Conservation (phyloP, 176 grass and related monocot species). For the Musa beccarii region DNA sequence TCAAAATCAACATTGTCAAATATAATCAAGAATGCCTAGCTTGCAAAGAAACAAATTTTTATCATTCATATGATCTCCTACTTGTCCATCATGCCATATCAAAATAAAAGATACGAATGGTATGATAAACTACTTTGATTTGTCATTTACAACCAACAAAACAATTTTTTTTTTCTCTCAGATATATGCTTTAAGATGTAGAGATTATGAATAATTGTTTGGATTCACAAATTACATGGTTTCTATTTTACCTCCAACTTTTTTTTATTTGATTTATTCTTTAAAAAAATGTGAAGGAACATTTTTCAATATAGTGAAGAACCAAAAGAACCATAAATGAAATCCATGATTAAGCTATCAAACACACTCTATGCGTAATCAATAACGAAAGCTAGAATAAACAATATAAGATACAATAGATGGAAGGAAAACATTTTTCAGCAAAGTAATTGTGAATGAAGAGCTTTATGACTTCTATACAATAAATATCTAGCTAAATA, state of each 20-base stretch:
- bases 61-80: no score
- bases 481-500: neutral
- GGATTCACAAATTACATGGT: neutral
- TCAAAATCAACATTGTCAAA: neutral
- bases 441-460: neutral
- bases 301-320: no score
- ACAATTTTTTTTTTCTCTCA: neutral
- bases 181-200: neutral
- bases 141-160: neutral
- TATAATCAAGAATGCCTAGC: neutral
- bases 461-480: neutral
- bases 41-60: neutral
- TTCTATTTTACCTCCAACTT: neutral
- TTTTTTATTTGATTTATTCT: neutral
- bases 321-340: no score
- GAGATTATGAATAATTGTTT: neutral
- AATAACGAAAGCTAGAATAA: no score
- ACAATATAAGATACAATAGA: no score
- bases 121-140: neutral
- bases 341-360: no score
- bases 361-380: no score
- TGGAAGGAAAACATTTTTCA: neutral
- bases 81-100: neutral
- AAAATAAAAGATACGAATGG: neutral
- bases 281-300: neutral